Evolutionary conservation across 306 rosid genomes (phyloP).

Genomic region (Prunus kanzakura): DNA sequence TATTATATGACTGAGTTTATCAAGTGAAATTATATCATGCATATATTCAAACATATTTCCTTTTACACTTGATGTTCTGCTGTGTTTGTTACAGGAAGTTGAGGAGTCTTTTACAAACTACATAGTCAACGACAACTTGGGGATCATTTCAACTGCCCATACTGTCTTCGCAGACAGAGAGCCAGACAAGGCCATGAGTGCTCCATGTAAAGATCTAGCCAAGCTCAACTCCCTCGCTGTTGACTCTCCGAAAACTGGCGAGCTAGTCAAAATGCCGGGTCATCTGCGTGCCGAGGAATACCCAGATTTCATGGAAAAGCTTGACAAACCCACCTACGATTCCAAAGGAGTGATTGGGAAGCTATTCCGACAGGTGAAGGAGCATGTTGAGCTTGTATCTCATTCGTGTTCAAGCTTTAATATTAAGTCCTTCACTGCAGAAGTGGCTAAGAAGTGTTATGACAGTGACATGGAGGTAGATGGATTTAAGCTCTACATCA

Average conservation of each 20-base stretch:
- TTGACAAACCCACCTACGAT: constrained; percentile 14
- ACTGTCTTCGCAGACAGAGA: constrained; percentile 32
- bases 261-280: constrained; percentile 19
- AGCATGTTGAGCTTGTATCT: neutral
- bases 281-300: neutral
- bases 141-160: constrained; percentile 38
- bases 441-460: constrained; percentile 21
- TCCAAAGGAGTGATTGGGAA: constrained; percentile 37
- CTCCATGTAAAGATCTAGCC: constrained; percentile 27
- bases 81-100: constrained; percentile 29
- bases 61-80: neutral
- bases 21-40: neutral
- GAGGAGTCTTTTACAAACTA: constrained; percentile 31
- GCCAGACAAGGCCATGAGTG: constrained; percentile 25
- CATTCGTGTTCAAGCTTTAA: neutral
- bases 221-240: constrained; percentile 35
- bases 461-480: constrained; percentile 51
- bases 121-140: constrained; percentile 36
- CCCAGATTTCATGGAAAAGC: constrained; percentile 53
- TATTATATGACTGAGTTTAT: too few species aligned
- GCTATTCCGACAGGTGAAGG: constrained; percentile 36
- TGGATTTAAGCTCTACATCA: constrained; percentile 60
- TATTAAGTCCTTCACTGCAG: constrained; percentile 22
- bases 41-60: neutral
- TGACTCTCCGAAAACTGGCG: constrained; percentile 42